Conservation (phyloP, 495 filamentous ascomycete species). For the Aspergillus campestris region DNA sequence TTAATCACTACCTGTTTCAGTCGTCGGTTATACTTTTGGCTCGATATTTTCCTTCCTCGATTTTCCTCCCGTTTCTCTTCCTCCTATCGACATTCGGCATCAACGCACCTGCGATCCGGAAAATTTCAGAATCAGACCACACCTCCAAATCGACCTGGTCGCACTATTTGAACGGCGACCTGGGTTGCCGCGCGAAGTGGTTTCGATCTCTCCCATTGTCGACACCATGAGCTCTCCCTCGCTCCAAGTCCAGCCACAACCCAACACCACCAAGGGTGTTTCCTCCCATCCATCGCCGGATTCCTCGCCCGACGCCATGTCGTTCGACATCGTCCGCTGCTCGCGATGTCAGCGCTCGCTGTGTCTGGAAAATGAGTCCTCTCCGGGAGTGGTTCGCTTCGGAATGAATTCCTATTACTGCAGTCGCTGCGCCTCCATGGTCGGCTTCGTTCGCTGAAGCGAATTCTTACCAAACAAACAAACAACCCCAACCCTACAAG, state of each 20-base stretch:
- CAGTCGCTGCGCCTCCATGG: slow-evolving; percentile 61
- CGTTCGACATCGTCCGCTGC: slow-evolving; percentile 39
- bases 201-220: no score
- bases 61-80: no score
- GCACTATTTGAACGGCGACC: no score
- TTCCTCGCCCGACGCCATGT: slow-evolving; percentile 12
- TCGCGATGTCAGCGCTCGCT: slow-evolving; percentile 43
- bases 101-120: no score
- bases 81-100: no score
- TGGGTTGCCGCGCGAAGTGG: no score
- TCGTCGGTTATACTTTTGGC: not conserved
- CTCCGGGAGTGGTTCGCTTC: slow-evolving; percentile 56
- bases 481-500: not conserved
- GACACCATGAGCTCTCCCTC: slow-evolving; percentile 31
- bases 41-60: not conserved
- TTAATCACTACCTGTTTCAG: no score
- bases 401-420: slow-evolving; percentile 77
- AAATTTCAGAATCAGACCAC: no score
- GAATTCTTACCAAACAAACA: not conserved
- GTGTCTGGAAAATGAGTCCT: slow-evolving; percentile 28
- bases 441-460: slow-evolving; percentile 57
- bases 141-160: no score
- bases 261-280: slow-evolving; percentile 12
- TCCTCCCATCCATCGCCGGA: slow-evolving; percentile 15
- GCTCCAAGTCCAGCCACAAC: slow-evolving; percentile 28